Conservation (phyloP, 345 rosid species). For the Heritiera littoralis region DNA sequence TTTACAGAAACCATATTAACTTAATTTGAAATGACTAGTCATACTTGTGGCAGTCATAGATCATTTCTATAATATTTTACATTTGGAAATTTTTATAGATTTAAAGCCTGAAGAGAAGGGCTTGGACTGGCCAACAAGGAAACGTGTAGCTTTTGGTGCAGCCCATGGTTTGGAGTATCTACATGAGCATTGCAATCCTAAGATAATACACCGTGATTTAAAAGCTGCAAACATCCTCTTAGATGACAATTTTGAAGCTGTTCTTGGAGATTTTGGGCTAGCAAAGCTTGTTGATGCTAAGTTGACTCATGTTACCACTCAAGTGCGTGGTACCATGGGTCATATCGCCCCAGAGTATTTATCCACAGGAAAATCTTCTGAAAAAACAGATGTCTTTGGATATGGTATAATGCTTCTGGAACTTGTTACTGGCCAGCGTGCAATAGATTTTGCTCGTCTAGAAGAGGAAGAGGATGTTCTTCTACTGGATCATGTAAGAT, state of each 20-base stretch:
- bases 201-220: constrained; percentile 86
- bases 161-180: constrained; percentile 88
- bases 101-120: constrained; percentile 70
- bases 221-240: constrained; percentile 89
- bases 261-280: constrained; percentile 86
- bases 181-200: constrained; percentile 83
- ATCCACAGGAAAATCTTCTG: constrained; percentile 84
- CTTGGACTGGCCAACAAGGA: constrained; percentile 82
- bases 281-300: constrained; percentile 68
- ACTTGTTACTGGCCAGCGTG: constrained; percentile 89
- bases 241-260: constrained; percentile 77
- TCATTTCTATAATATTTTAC: background rate
- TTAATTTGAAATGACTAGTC: background rate
- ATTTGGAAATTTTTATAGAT: constrained; percentile 39
- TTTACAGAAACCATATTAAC: background rate
- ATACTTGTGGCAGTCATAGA: background rate
- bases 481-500: constrained; percentile 83
- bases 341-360: constrained; percentile 93
- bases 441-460: constrained; percentile 76
- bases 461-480: constrained; percentile 94
- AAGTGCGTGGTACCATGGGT: constrained; percentile 89
- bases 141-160: constrained; percentile 72
- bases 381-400: constrained; percentile 88
- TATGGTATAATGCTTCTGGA: constrained; percentile 90
- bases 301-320: constrained; percentile 82